phyloP scores from a whole-genome alignment of 2,329 filamentous ascomycete genomes.

The Aureobasidium sp. region DNA sequence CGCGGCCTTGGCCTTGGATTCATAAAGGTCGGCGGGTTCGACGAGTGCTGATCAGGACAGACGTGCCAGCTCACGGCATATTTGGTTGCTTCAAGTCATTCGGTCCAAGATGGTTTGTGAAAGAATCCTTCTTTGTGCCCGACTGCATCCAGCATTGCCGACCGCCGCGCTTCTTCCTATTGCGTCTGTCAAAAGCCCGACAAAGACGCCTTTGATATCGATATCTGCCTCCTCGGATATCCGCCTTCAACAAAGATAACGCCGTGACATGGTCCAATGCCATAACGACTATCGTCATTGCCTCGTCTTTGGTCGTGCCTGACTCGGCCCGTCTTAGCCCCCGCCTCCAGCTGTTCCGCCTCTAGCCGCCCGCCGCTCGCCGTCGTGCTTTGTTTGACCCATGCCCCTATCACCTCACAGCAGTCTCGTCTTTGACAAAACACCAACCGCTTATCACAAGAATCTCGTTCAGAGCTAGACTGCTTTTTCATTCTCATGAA shows the following conservation, averaged over 20 bases:
- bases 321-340: background rate
- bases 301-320: background rate
- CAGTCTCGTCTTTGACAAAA: background rate
- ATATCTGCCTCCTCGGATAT: background rate
- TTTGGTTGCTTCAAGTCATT: background rate
- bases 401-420: background rate
- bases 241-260: background rate
- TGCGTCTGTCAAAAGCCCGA: background rate
- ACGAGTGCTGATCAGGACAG: background rate
- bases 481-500: constrained; percentile 3
- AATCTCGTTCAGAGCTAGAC: background rate
- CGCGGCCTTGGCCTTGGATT: background rate
- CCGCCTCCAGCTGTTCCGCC: background rate
- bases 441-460: background rate
- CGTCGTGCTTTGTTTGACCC: background rate
- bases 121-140: constrained; percentile 5
- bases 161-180: background rate
- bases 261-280: background rate
- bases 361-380: background rate
- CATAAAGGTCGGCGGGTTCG: background rate
- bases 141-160: constrained; percentile 1
- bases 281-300: background rate
- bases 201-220: background rate
- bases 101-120: background rate
- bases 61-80: constrained; percentile 1